phyloP scores from a whole-genome alignment of 768 basidiomycete genomes.

The Lactarius sanguifluus region DNA sequence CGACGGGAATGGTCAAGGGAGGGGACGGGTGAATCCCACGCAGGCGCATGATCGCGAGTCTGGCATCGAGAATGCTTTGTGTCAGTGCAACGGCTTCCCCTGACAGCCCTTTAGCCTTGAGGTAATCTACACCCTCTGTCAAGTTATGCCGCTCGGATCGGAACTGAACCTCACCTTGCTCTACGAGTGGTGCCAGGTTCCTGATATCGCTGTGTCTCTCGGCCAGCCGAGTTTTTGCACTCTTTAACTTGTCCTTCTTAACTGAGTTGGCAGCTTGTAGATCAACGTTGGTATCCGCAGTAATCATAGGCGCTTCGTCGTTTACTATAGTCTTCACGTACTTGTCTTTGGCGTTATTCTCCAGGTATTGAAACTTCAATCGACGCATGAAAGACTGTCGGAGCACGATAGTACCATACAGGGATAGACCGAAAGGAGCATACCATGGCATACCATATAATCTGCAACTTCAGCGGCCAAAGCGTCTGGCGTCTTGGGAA shows the following conservation, averaged over 20 bases:
- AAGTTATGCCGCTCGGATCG: not conserved
- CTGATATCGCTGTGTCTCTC: slow-evolving; percentile 63
- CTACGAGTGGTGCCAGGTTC: slow-evolving; percentile 64
- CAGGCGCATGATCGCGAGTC: slow-evolving; percentile 74
- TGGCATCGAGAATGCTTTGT: slow-evolving; percentile 79
- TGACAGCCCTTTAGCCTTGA: slow-evolving; percentile 51
- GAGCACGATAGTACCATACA: not conserved
- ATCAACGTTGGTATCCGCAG: slow-evolving; percentile 74
- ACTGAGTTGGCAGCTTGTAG: slow-evolving; percentile 58
- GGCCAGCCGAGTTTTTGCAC: slow-evolving; percentile 58
- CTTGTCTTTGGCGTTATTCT: slow-evolving; percentile 88
- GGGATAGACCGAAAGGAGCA: slow-evolving; percentile 31
- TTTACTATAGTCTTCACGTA: slow-evolving; percentile 86
- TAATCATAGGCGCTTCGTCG: slow-evolving; percentile 79
- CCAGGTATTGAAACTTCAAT: slow-evolving; percentile 86
- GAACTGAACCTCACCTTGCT: slow-evolving; percentile 48
- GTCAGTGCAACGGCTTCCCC: slow-evolving; percentile 59
- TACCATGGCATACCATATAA: slow-evolving; percentile 62
- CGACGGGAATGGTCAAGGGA: slow-evolving; percentile 72
- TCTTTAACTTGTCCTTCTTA: slow-evolving; percentile 69
- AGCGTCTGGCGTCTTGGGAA: slow-evolving; percentile 21
- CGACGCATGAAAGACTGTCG: slow-evolving; percentile 68
- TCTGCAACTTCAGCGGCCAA: slow-evolving; percentile 49
- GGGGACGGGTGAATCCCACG: slow-evolving; percentile 79
- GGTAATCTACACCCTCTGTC: slow-evolving; percentile 49